A percentile compares a stretch with the other conserved stretches of the same genome.
Conservation (phyloP, 2,329 filamentous ascomycete species). For the Pseudopithomyces maydicus region DNA sequence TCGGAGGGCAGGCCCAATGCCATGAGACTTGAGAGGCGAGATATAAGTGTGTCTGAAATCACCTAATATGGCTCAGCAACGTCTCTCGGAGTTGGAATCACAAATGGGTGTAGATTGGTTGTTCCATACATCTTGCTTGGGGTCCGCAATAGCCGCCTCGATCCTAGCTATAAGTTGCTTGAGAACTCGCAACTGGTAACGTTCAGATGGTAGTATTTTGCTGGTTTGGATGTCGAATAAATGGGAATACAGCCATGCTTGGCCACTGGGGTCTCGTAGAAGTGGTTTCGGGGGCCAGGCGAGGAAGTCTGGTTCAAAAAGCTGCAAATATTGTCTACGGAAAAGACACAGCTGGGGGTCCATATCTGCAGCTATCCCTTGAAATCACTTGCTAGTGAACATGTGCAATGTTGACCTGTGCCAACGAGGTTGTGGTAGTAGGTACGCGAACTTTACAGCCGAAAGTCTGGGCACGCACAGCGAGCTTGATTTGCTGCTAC, state of each 20-base stretch:
- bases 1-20: constrained; percentile 68
- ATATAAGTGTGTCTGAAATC: constrained; percentile 81
- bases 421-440: no score
- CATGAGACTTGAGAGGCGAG: constrained; percentile 68
- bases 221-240: constrained; percentile 68
- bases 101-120: background rate
- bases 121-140: constrained; percentile 80
- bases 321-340: constrained; percentile 78
- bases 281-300: constrained; percentile 65
- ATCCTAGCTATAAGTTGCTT: constrained; percentile 74
- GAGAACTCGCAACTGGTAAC: constrained; percentile 74
- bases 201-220: constrained; percentile 64
- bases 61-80: constrained; percentile 63
- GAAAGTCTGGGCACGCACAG: no score
- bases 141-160: constrained; percentile 76
- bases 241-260: constrained; percentile 67
- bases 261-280: constrained; percentile 66
- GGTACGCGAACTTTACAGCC: no score
- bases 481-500: no score
- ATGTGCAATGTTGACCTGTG: no score
- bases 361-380: background rate
- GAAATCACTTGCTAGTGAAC: background rate
- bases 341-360: background rate
- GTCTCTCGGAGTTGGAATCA: background rate
- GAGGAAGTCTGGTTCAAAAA: constrained; percentile 65